Evolutionary conservation across 2,329 filamentous ascomycete species (phyloP), one percentile per base, ranked within the genome.

Genomic region (Aspergillus sp.): DNA sequence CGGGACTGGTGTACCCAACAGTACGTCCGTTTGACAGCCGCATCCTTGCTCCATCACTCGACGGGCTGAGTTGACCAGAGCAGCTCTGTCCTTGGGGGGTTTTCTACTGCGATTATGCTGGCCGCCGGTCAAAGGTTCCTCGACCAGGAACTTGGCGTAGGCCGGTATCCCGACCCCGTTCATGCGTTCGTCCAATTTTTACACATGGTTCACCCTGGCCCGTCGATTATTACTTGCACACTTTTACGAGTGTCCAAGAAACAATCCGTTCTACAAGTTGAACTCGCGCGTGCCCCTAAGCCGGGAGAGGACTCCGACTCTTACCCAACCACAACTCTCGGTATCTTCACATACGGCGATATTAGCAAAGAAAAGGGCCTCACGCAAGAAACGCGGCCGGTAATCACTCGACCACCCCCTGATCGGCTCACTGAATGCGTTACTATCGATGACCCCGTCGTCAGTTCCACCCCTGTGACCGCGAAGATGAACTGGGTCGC

Each of bases 31-130:
- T n/a, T 45, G 28, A 50, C 47, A n/a, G 52, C 36, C 19, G 25
- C 45, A n/a, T 15, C n/a, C 48, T 15, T 48, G 36, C 15, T 38
- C 9, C 43, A 47, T 43, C 28, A 57, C 38, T 47, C 51, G 28
- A 49, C 25, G 21, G 25, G 36, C 13, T 53, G 53, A 28, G 55
- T 59, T 63, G 54, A 68, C 60, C 43, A 39, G 50, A 49, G 52
- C 28, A 69, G 67, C 57, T 67, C 67, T 32, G 61, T 68, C 12
- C 57, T 69, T 57, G 67, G 67, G 17, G 67, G 67, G 3, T 69
- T 65, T 30, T 60, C 64, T 8, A 61, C 59, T 41, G 63, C 66
- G 8, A 32, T 69, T 19, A 65, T 65, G 58, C 39, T 68, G n/a
- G 61, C 65, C 15, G 63, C 63, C n/a, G 55, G 62, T 8, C 56